Evolutionary conservation across 768 basidiomycete genomes (phyloP).

Genomic region (Lanmaoa pseudosensibilis): DNA sequence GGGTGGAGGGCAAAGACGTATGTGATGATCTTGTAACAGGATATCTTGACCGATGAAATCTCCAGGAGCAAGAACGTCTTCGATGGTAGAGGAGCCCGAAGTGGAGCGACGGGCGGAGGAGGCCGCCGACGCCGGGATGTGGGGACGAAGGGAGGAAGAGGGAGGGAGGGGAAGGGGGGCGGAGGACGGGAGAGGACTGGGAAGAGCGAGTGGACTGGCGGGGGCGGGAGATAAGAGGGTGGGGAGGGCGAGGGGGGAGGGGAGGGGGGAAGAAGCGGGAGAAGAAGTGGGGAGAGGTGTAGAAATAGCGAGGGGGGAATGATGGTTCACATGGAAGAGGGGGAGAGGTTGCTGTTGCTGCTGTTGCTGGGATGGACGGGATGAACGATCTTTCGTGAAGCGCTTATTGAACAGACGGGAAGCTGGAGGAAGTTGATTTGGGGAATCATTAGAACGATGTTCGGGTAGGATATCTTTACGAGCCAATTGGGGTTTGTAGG

Average conservation of each 20-base stretch:
- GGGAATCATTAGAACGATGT: constrained; percentile 29
- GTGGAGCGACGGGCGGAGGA: constrained; percentile 31
- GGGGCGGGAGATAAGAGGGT: constrained; percentile 28
- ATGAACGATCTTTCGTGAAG: constrained; percentile 33
- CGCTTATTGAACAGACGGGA: constrained; percentile 37
- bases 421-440: constrained; percentile 5
- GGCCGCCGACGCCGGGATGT: constrained; percentile 37
- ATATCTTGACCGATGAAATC: constrained; percentile 73
- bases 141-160: constrained; percentile 37
- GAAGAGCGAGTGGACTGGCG: constrained; percentile 36
- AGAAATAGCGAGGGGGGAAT: constrained; percentile 16
- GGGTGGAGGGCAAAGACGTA: constrained; percentile 52
- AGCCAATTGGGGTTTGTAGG: constrained; percentile 28
- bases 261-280: constrained; percentile 9
- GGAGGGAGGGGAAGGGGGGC: constrained; percentile 32
- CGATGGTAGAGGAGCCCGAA: constrained; percentile 33
- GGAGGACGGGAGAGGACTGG: constrained; percentile 35
- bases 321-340: constrained; percentile 9
- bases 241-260: constrained; percentile 34
- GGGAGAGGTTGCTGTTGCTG: constrained; percentile 4
- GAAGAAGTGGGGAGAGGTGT: constrained; percentile 8
- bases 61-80: constrained; percentile 66
- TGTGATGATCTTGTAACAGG: constrained; percentile 61
- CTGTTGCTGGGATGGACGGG: constrained; percentile 20
- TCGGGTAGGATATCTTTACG: constrained; percentile 36